Evolutionary conservation across 2,329 filamentous ascomycete species (phyloP).

Genomic region (Cladosporium sp.): DNA sequence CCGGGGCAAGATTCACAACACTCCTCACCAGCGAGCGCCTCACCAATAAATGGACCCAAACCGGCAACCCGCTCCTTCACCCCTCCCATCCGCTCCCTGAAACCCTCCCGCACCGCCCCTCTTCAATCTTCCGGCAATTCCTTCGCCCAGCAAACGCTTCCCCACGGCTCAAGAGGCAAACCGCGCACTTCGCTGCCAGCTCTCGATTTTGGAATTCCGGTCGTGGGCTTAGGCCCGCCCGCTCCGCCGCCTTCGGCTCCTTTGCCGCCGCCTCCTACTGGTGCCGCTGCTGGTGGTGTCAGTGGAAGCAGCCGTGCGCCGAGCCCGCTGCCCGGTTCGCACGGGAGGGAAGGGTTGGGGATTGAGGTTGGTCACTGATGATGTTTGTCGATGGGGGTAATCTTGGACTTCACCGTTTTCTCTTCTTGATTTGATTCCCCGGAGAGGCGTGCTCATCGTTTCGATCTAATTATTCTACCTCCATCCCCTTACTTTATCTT

Average conservation of each 20-base stretch:
- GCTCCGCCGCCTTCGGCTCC: constrained; percentile 44
- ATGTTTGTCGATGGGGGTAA: not conserved
- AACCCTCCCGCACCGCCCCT: constrained; percentile 24
- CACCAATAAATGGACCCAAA: constrained; percentile 2
- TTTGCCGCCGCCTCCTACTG: constrained; percentile 36
- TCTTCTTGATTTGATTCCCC: not conserved
- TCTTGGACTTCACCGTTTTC: no score
- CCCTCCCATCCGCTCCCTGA: constrained; percentile 27
- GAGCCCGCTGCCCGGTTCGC: not conserved
- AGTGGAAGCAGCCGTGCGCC: not conserved
- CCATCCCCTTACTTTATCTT: not conserved
- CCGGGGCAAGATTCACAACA: no score
- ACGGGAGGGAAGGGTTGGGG: not conserved
- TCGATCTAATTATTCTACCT: no score
- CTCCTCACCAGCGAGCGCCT: no score
- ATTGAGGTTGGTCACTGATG: not conserved
- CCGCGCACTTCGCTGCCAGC: constrained; percentile 13
- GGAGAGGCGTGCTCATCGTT: no score
- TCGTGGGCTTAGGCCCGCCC: constrained; percentile 41
- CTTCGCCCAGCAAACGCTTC: not conserved
- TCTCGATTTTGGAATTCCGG: constrained; percentile 33
- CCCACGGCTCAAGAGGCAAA: not conserved
- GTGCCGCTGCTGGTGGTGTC: not conserved
- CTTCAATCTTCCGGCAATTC: constrained; percentile 9
- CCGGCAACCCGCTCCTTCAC: constrained; percentile 26